Evolutionary conservation across 805 yeast species (phyloP).

Genomic region (Kuraishia piskuri): DNA sequence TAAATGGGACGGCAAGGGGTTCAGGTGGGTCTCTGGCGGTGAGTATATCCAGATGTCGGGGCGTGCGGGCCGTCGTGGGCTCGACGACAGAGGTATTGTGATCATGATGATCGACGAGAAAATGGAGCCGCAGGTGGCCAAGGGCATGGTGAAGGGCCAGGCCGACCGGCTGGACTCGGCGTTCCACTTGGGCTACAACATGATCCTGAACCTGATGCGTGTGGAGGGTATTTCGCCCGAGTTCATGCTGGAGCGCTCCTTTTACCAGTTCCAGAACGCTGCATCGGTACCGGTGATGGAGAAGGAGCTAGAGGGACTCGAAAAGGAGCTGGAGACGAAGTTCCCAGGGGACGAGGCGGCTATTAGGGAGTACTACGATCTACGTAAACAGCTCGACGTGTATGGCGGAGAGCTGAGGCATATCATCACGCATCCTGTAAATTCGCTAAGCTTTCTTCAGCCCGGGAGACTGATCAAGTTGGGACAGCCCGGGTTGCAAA

Average conservation of each 20-base stretch:
- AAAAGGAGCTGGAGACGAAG: constrained; percentile 37
- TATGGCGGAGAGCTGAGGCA: constrained; percentile 73
- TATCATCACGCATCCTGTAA: constrained; percentile 86
- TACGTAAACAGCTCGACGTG: constrained; percentile 58
- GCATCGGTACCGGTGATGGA: constrained; percentile 85
- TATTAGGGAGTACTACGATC: constrained; percentile 76
- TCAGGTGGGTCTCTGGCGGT: constrained; percentile 99
- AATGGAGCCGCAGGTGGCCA: constrained; percentile 99
- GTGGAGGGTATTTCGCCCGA: constrained; percentile 99
- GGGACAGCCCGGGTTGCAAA: constrained; percentile 45
- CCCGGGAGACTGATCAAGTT: constrained; percentile 80
- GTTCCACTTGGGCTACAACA: constrained; percentile 93
- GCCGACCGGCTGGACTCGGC: constrained; percentile 97
- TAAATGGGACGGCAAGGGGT: constrained; percentile 96
- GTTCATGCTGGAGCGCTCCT: constrained; percentile 90
- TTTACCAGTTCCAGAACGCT: constrained; percentile 91
- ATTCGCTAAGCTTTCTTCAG: constrained; percentile 75
- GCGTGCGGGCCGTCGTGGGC: constrained; percentile 98
- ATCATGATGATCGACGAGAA: constrained; percentile 99
- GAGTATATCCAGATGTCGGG: constrained; percentile 99
- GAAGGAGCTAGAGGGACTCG: constrained; percentile 46
- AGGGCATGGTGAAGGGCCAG: constrained; percentile 98
- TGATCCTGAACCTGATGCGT: constrained; percentile 92
- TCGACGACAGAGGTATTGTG: constrained; percentile 98
- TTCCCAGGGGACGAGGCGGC: constrained; percentile 65